These are phyloP conservation scores for Coprinopsis cinerea DNA, from an alignment of 768 basidiomycete genomes.

Conservation along the genomic window DNA sequence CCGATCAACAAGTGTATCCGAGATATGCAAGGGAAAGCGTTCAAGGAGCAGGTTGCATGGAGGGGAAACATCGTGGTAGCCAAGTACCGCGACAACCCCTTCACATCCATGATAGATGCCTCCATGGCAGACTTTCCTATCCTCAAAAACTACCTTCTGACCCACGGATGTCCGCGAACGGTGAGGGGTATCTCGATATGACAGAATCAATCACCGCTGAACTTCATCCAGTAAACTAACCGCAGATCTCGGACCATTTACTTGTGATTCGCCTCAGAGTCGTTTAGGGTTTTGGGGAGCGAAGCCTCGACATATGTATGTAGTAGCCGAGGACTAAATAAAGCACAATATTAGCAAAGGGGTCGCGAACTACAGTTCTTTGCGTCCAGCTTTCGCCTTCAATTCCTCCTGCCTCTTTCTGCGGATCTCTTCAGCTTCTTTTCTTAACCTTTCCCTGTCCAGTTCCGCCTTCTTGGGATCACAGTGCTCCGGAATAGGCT, in stretches of 20 bases:
- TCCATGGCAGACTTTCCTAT: constrained; percentile 85
- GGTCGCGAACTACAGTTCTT: constrained; percentile 29
- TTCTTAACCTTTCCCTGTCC: constrained; percentile 22
- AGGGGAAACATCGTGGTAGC: constrained; percentile 75
- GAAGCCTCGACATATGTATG: too few relatives aligned
- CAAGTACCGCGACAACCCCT: constrained; percentile 56
- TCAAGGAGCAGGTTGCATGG: constrained; percentile 64
- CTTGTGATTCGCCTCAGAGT: too few relatives aligned
- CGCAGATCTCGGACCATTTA: too few relatives aligned
- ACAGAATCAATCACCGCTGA: constrained; percentile 6
- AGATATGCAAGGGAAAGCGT: constrained; percentile 64
- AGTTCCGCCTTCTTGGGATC: constrained; percentile 50
- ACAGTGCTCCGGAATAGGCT: constrained; percentile 72
- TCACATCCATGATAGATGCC: constrained; percentile 57
- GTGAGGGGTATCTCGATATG: neutral
- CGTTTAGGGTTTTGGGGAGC: too few relatives aligned
- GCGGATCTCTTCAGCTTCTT: constrained; percentile 15
- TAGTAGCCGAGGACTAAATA: too few relatives aligned
- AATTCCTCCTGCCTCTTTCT: constrained; percentile 14
- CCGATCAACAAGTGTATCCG: constrained; percentile 72
- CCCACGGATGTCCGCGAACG: constrained; percentile 47
- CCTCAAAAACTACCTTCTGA: constrained; percentile 72
- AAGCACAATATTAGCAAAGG: constrained; percentile 4
- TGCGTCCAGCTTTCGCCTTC: constrained; percentile 22
- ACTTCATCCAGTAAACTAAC: too few relatives aligned